Base-by-base conservation (phyloP, 257 asterid species). In the Rehmannia glutinosa region DNA sequence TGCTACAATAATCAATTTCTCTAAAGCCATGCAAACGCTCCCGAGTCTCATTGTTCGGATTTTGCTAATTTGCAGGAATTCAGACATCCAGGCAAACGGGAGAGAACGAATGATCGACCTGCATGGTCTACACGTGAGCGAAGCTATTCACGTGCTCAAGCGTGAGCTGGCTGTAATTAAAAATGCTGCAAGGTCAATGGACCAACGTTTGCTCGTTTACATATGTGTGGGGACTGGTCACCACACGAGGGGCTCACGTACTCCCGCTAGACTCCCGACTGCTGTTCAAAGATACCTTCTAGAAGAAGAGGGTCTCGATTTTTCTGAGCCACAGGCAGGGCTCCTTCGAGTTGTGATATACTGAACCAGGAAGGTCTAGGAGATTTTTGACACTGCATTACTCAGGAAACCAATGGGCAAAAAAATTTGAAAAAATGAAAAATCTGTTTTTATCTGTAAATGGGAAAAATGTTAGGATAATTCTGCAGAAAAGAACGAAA, bases 201-300 rank as follows among this genome's bases (percentile, higher is more conserved):
- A 84, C 64, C 97, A 88, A 64, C 82, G 85, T 3, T 58, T 94
- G 73, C 96, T 88, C 13, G 95, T 86, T 27, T 91, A 83, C 85
- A 85, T 94, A 58, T 91, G 97, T 28, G 99, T 94, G 15, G 99
- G 99, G 58, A 91, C 99, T 0, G 99, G 97, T 15, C 97, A 94
- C 55, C 99, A 91, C 87, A 88, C 92, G 2, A 82, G 91, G 83
- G 99, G 99, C 5, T 70, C 97, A 0, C 87, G 93, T 5, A 87
- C 97, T 39, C 97, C 97, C 2, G 91, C 91, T 46, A 78, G 97
- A 41, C 97, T 94, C 59, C 99, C 97, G 5, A 78, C 83, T 39
- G 90, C 99, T 16, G 96, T 94, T 49, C 99, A 94, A 75, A 86
- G 87, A 15, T 91, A 88, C 87, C 87, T 94, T 66, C 88, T 94